Evolutionary conservation across 2,329 filamentous ascomycete genomes (phyloP), one percentile per base, ranked within the genome.

Genomic region (Diaporthe batatas): DNA sequence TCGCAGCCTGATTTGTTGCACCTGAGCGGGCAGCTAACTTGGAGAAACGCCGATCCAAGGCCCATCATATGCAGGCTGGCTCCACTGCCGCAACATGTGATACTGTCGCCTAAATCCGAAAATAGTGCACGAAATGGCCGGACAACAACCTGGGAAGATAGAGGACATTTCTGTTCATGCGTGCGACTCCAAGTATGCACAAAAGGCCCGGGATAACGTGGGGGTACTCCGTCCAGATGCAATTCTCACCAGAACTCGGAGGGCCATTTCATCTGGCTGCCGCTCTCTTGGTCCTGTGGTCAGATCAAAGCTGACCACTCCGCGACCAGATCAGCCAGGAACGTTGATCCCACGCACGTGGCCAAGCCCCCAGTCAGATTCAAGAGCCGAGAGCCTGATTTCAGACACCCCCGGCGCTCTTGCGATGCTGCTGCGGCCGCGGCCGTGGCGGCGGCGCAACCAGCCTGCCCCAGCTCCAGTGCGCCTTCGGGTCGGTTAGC

Each of bases 391-490:
- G 47, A 67, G 47, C 44, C 62, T 67, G 44, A n/a, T 51, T 25
- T 42, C 39, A 18, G 16, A n/a, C 36, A 36, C 11, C 21, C 47
- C 2, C 53, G 23, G n/a, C n/a, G 36, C 10, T 11, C 14, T 12
- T 36, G 4, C 5, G n/a, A n/a, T n/a, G n/a, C n/a, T n/a, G n/a
- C n/a, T n/a, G n/a, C n/a, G n/a, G n/a, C 10, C 18, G 44, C 47
- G 4, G 14, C 39, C 6, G 39, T 14, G 16, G 39, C 14, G 14
- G 14, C 12, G 16, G 39, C 39, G 32, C 47, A 53, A 21, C 62
- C 47, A 67, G 23, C 44, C 62, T 53, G 18, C 7, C 62, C 62
- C 62, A 67, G 47, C 62, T 67, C 62, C 62, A 67, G 16, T 67
- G 47, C 47, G 29, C n/a, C 62, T 53, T 67, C 16, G 62, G 62